These are phyloP conservation scores for Apiospora hydei DNA, from an alignment of 2,329 filamentous ascomycete genomes.

Conservation along the genomic window DNA sequence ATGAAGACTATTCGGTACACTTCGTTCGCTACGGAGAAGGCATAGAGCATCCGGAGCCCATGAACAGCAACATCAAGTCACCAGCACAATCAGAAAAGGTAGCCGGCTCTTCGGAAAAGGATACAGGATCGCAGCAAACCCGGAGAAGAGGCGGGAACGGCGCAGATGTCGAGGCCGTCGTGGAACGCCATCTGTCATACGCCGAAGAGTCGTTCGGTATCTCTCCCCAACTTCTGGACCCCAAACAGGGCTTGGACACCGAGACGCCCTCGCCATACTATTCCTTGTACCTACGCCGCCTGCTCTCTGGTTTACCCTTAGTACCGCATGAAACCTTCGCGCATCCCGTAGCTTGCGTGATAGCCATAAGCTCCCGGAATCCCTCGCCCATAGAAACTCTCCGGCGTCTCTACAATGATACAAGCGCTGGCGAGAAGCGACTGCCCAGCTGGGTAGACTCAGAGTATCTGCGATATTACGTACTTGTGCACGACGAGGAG, in stretches of 20 bases:
- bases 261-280: slow-evolving; percentile 79
- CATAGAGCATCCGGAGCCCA: slow-evolving; percentile 58
- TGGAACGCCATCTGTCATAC: slow-evolving; percentile 80
- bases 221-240: slow-evolving; percentile 46
- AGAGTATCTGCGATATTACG: slow-evolving; percentile 94
- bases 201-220: slow-evolving; percentile 67
- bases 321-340: slow-evolving; percentile 91
- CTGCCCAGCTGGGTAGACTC: slow-evolving; percentile 88
- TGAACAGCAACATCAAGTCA: slow-evolving; percentile 44
- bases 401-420: slow-evolving; percentile 81
- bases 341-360: slow-evolving; percentile 92
- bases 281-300: slow-evolving; percentile 80
- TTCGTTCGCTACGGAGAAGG: slow-evolving; percentile 76
- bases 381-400: slow-evolving; percentile 85
- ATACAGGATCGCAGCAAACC: slow-evolving; percentile 7
- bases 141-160: slow-evolving; percentile 51
- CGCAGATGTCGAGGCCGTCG: slow-evolving; percentile 77
- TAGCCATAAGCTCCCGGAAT: slow-evolving; percentile 92
- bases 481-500: slow-evolving; percentile 96
- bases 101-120: slow-evolving; percentile 23
- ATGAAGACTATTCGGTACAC: slow-evolving; percentile 89
- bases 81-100: slow-evolving; percentile 34
- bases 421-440: slow-evolving; percentile 76
- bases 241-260: slow-evolving; percentile 51
- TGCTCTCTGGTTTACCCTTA: slow-evolving; percentile 81